Evolutionary conservation across 2,329 filamentous ascomycete species (phyloP).

Genomic region (Epichloe scottii): DNA sequence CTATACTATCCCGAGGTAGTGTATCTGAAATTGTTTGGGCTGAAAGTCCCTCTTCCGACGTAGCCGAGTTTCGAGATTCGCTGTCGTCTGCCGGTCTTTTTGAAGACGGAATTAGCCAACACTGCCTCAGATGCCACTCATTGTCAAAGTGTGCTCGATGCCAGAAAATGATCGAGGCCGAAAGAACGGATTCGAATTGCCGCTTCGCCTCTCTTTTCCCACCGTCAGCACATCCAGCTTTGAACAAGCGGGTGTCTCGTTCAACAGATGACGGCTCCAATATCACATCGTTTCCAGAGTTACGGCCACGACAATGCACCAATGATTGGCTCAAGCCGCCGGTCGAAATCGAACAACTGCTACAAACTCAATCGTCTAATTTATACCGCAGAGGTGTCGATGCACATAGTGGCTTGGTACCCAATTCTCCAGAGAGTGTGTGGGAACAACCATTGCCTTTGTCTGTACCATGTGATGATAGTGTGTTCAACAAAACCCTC

Average conservation of each 20-base stretch:
- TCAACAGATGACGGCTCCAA: conserved; percentile 11
- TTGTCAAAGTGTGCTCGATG: neutral
- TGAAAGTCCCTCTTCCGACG: conserved; percentile 4
- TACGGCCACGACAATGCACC: conserved; percentile 20
- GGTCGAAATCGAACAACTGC: conserved; percentile 9
- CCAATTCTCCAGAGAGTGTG: conserved; percentile 3
- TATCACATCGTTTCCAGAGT: conserved; percentile 23
- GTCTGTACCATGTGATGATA: conserved; percentile 7
- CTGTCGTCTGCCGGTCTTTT: neutral
- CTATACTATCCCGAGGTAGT: conserved; percentile 17
- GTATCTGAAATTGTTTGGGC: conserved; percentile 20
- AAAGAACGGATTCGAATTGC: neutral
- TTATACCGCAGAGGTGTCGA: conserved; percentile 20
- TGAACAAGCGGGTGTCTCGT: neutral
- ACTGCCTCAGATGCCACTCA: neutral
- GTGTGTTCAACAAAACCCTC: conserved; percentile 15
- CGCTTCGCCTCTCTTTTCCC: conserved; percentile 1
- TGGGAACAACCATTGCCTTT: conserved; percentile 7
- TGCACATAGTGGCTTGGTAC: conserved; percentile 13
- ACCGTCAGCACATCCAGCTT: neutral
- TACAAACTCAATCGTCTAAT: conserved; percentile 3
- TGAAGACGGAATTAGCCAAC: neutral
- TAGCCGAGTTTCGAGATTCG: neutral
- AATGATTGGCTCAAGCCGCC: conserved; percentile 20
- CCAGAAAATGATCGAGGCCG: neutral